These are phyloP conservation scores for Pichia kudriavzevii DNA, from an alignment of 1,139 yeast genomes.

Conservation along the genomic window DNA sequence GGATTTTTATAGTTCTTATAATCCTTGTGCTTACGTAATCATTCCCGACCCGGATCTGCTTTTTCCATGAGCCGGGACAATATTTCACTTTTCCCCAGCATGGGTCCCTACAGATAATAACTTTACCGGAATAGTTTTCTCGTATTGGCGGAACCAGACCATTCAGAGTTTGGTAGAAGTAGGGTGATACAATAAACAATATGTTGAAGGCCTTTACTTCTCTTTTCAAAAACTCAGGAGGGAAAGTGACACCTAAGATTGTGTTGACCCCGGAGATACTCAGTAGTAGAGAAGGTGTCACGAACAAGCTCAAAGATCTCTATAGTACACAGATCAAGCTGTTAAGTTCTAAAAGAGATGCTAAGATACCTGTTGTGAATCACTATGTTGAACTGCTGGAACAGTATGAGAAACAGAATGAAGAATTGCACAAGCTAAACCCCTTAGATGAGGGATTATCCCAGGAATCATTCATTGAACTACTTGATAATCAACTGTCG, in stretches of 20 bases:
- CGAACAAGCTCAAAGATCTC: constrained; percentile 8
- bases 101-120: no score
- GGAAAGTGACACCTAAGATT: constrained; percentile 1
- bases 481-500: constrained; percentile 12
- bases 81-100: no score
- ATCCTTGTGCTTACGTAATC: no score
- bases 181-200: no score
- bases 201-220: constrained; percentile 13
- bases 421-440: constrained; percentile 1
- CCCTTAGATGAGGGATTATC: constrained; percentile 1
- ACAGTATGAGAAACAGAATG: constrained; percentile 7
- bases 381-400: constrained; percentile 4
- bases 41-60: no score
- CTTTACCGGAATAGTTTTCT: no score
- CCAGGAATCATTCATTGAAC: constrained; percentile 8
- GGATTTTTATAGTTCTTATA: no score
- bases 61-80: no score
- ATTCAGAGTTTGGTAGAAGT: constrained; percentile 2
- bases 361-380: constrained; percentile 6
- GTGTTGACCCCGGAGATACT: constrained; percentile 16
- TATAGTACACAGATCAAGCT: constrained; percentile 13
- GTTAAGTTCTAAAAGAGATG: constrained; percentile 4
- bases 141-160: constrained; percentile 2
- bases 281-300: constrained; percentile 8
- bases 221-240: constrained; percentile 8